These are phyloP conservation scores for Suillus variegatus DNA, from an alignment of 768 basidiomycete genomes.

Conservation along the genomic window DNA sequence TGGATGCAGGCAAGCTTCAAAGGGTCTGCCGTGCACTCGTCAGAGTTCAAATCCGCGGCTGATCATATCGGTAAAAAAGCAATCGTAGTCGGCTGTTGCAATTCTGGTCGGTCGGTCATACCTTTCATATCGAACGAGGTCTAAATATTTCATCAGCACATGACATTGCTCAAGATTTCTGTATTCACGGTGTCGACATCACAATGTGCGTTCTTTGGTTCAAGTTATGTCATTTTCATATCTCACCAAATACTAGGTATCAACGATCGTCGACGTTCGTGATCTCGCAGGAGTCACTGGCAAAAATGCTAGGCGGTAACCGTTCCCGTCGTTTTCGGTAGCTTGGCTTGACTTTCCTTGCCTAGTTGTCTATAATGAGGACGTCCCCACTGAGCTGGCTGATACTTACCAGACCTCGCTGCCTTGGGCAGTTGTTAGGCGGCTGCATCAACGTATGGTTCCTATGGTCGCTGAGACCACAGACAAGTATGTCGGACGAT, in stretches of 20 bases:
- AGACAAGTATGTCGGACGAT: constrained; percentile 24
- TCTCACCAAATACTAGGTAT: constrained; percentile 14
- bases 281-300: constrained; percentile 15
- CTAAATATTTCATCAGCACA: constrained; percentile 23
- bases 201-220: constrained; percentile 22
- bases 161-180: constrained; percentile 40
- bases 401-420: constrained; percentile 22
- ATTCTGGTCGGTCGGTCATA: constrained; percentile 42
- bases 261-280: constrained; percentile 28
- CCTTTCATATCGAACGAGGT: neutral
- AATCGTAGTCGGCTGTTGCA: constrained; percentile 69
- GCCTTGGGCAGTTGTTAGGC: constrained; percentile 17
- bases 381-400: constrained; percentile 23
- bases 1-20: constrained; percentile 46
- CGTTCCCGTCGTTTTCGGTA: neutral
- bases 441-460: constrained; percentile 22
- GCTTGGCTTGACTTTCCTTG: neutral
- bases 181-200: constrained; percentile 30
- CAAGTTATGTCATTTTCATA: neutral
- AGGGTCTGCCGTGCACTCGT: constrained; percentile 56
- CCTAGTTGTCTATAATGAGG: constrained; percentile 20
- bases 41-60: constrained; percentile 45
- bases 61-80: constrained; percentile 63
- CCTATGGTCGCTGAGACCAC: constrained; percentile 21
- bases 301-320: constrained; percentile 15